Conservation (phyloP, 306 rosid species). For the Quercus engelmannii region DNA sequence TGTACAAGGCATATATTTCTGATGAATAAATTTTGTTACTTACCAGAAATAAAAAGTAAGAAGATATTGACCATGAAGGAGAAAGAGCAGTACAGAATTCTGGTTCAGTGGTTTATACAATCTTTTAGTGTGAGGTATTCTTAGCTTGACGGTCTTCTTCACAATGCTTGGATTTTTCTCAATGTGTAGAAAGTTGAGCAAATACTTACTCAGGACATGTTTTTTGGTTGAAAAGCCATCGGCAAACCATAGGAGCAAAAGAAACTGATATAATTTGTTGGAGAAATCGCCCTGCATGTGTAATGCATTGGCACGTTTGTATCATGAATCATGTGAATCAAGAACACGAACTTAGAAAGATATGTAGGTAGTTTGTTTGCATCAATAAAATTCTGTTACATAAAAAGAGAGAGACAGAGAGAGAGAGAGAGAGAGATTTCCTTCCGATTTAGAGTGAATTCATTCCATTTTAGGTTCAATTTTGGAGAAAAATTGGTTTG, state of each 20-base stretch:
- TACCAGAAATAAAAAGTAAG: no score
- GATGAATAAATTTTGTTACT: no score
- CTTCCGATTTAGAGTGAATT: no score
- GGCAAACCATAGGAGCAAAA: background rate
- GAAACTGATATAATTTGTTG: background rate
- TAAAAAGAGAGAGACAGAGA: no score
- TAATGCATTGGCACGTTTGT: background rate
- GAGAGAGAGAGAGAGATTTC: no score
- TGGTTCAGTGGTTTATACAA: background rate
- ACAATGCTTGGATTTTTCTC: background rate
- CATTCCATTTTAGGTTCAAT: no score
- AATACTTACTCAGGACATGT: background rate
- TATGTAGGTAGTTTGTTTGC: no score
- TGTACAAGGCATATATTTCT: no score
- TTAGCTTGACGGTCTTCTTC: background rate
- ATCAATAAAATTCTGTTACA: no score
- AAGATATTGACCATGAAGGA: background rate
- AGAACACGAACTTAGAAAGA: background rate
- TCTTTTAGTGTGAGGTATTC: background rate
- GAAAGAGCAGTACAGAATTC: background rate
- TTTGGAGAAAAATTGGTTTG: no score
- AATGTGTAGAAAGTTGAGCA: background rate
- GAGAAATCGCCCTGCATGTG: background rate
- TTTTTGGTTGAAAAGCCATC: background rate
- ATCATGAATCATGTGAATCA: background rate